Evolutionary conservation across 257 asterid species (phyloP).

Genomic region (Paraleonurus japonicus): DNA sequence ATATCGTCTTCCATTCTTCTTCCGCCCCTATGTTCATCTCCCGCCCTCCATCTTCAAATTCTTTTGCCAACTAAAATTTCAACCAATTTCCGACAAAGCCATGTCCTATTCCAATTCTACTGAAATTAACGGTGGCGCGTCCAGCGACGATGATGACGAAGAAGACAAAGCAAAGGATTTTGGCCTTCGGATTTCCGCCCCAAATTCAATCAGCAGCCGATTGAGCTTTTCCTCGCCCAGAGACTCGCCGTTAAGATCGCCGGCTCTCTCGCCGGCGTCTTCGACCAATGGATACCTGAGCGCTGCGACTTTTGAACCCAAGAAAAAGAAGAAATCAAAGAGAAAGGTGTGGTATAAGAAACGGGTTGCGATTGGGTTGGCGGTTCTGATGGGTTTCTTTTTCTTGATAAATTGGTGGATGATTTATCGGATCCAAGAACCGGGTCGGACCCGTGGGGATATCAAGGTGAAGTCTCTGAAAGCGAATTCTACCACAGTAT

Average conservation of each 20-base stretch:
- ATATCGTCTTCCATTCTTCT: background rate
- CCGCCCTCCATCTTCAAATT: constrained; percentile 6
- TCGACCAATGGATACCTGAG: constrained; percentile 35
- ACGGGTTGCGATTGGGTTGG: constrained; percentile 39
- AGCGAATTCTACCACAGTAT: constrained; percentile 52
- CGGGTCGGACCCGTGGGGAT: constrained; percentile 38
- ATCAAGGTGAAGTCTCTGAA: constrained; percentile 55
- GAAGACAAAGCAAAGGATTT: constrained; percentile 16
- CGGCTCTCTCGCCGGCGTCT: constrained; percentile 36
- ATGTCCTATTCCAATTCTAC: constrained; percentile 31
- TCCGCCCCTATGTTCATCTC: constrained; percentile 12
- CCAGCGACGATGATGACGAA: constrained; percentile 34
- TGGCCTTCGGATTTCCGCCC: constrained; percentile 19
- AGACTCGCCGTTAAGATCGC: constrained; percentile 29
- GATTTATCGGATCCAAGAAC: constrained; percentile 68
- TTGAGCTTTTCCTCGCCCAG: constrained; percentile 38
- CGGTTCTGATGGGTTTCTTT: constrained; percentile 39
- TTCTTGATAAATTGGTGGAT: constrained; percentile 74
- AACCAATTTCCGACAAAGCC: background rate
- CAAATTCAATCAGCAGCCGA: constrained; percentile 36
- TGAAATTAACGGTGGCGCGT: constrained; percentile 20
- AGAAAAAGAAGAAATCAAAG: constrained; percentile 38
- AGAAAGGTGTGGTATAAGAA: constrained; percentile 49
- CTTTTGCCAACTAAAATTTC: background rate
- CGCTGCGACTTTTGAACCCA: constrained; percentile 32